These are phyloP conservation scores for Plectosphaerella cucumerina DNA, from an alignment of 2,329 filamentous ascomycete species.

Conservation along the genomic window DNA sequence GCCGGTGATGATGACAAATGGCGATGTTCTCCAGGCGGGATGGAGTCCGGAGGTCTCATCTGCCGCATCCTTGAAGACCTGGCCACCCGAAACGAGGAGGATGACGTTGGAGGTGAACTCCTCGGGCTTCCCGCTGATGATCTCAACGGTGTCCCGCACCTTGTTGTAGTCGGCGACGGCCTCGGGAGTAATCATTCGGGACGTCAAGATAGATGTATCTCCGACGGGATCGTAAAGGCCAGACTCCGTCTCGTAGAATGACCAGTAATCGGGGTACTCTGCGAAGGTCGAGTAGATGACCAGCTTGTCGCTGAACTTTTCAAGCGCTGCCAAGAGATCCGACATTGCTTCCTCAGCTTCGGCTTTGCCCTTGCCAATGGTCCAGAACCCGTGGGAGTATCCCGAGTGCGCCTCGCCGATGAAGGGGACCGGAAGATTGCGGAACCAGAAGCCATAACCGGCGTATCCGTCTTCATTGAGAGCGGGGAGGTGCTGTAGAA, in stretches of 20 bases:
- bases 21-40: background rate
- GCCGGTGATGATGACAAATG: background rate
- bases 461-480: constrained; percentile 25
- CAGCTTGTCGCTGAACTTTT: constrained; percentile 14
- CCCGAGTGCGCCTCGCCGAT: constrained; percentile 19
- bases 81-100: constrained; percentile 22
- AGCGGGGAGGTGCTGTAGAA: constrained; percentile 24
- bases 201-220: constrained; percentile 17
- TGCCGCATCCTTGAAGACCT: constrained; percentile 19
- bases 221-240: constrained; percentile 17
- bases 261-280: constrained; percentile 23
- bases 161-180: constrained; percentile 13
- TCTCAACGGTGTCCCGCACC: constrained; percentile 18
- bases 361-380: constrained; percentile 17
- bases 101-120: constrained; percentile 18
- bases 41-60: constrained; percentile 21
- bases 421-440: constrained; percentile 16
- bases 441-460: constrained; percentile 23
- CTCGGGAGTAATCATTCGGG: constrained; percentile 19
- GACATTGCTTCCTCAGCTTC: constrained; percentile 16
- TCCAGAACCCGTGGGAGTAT: constrained; percentile 22
- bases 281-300: constrained; percentile 16
- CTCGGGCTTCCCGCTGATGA: constrained; percentile 17
- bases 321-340: constrained; percentile 13
- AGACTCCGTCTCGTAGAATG: constrained; percentile 20